These are phyloP conservation scores for Plantago ovata DNA, from an alignment of 257 asterid genomes.

Conservation along the genomic window DNA sequence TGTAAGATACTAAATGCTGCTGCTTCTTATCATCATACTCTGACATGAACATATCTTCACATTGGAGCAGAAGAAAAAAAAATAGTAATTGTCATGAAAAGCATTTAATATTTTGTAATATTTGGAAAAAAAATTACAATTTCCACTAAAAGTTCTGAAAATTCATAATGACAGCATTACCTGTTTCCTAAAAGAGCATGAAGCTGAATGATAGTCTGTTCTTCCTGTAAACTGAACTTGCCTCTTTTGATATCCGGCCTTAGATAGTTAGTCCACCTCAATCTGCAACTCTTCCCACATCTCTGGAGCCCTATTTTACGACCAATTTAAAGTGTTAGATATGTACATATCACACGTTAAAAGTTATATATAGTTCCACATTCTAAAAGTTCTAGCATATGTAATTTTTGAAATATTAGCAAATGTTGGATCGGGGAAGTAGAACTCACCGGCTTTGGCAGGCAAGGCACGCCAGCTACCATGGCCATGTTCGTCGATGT, in stretches of 20 bases:
- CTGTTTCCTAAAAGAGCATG: conserved; percentile 96
- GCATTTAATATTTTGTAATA: background rate
- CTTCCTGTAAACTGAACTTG: conserved; percentile 80
- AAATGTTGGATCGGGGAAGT: background rate
- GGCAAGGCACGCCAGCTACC: conserved; percentile 98
- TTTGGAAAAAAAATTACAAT: background rate
- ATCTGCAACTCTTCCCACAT: conserved; percentile 88
- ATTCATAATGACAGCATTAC: conserved; percentile 22
- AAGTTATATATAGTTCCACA: background rate
- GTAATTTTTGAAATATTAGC: background rate
- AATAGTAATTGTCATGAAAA: background rate
- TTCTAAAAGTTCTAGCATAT: background rate
- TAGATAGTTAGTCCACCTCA: conserved; percentile 84
- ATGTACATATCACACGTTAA: no score
- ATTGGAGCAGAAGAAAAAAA: background rate
- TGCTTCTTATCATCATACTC: background rate
- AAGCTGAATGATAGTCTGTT: conserved; percentile 91
- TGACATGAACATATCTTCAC: background rate
- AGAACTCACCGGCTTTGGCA: conserved; percentile 57
- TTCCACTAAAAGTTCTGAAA: background rate
- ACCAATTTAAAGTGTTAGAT: no score
- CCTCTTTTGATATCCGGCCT: conserved; percentile 95
- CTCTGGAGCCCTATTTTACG: conserved; percentile 58
- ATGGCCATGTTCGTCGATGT: conserved; percentile 81
- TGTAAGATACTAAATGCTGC: background rate